Conservation (phyloP, 345 rosid species). For the Populus davidiana region DNA sequence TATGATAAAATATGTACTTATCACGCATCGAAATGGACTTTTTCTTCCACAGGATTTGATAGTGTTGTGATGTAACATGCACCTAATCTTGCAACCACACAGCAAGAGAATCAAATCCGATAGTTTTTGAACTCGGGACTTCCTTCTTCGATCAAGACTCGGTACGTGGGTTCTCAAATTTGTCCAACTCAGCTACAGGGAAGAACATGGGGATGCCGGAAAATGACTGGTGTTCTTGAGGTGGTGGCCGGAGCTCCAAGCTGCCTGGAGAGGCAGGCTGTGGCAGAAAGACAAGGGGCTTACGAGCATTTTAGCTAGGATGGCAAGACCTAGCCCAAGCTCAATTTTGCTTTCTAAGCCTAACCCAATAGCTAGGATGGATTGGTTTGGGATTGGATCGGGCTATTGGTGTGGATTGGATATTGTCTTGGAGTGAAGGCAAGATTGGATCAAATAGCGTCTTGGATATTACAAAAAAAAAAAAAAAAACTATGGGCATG, state of each 20-base stretch:
- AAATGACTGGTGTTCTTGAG: background rate
- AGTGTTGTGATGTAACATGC: conserved; percentile 26
- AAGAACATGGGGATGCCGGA: background rate
- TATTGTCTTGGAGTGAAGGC: too few species aligned
- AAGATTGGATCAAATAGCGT: too few species aligned
- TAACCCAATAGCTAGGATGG: background rate
- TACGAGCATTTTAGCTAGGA: background rate
- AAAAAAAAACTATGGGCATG: too few species aligned
- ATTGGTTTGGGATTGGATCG: background rate
- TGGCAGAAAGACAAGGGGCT: background rate
- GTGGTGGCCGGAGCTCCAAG: background rate
- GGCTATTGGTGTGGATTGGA: background rate
- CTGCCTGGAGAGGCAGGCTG: background rate
- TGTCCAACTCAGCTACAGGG: background rate
- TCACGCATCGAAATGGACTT: conserved; percentile 4
- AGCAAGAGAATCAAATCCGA: background rate
- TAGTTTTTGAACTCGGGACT: background rate
- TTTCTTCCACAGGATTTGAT: conserved; percentile 23
- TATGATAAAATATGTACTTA: conserved; percentile 9
- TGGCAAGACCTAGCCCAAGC: background rate
- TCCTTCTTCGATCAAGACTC: background rate
- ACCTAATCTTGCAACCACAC: conserved; percentile 40
- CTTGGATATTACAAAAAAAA: too few species aligned
- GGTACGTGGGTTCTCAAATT: background rate
- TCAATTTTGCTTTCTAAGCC: background rate